phyloP scores from a whole-genome alignment of 768 basidiomycete species.

The Krasilnikovozyma curviuscula region DNA sequence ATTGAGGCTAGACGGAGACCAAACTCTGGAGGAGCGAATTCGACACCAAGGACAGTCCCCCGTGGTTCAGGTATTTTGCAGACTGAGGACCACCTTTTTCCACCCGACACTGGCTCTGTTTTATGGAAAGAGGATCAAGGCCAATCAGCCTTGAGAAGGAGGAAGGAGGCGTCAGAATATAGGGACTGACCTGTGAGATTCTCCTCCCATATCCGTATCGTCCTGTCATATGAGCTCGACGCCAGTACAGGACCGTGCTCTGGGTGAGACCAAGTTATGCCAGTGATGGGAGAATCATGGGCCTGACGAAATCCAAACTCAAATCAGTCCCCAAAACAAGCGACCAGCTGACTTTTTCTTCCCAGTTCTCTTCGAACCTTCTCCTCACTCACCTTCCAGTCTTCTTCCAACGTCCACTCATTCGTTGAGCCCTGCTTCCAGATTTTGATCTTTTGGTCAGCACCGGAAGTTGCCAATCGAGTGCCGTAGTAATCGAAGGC shows the following conservation, averaged over 20 bases:
- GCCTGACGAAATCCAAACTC: constrained; percentile 35
- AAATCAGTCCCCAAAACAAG: not conserved
- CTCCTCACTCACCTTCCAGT: constrained; percentile 56
- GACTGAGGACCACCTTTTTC: not conserved
- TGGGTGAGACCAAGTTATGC: constrained; percentile 76
- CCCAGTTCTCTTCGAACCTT: not conserved
- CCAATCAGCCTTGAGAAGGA: too few species aligned
- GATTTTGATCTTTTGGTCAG: constrained; percentile 78
- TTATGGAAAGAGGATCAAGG: not conserved
- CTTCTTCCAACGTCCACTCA: constrained; percentile 58
- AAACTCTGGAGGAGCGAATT: constrained; percentile 71
- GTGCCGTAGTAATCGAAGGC: constrained; percentile 81
- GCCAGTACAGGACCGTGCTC: constrained; percentile 77
- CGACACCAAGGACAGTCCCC: constrained; percentile 65
- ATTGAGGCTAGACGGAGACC: constrained; percentile 79
- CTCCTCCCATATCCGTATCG: constrained; percentile 82
- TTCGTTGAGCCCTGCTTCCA: constrained; percentile 61
- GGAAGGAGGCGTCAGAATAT: not conserved
- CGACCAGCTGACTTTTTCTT: not conserved
- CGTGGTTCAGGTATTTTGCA: constrained; percentile 49
- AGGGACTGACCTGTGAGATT: constrained; percentile 13
- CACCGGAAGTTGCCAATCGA: constrained; percentile 55
- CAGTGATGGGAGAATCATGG: constrained; percentile 78
- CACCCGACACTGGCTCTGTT: constrained; percentile 1
- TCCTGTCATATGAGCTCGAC: constrained; percentile 72